Evolutionary conservation across 1,284 basidiomycete species (phyloP).

Genomic region (Naganishia liquefaciens): DNA sequence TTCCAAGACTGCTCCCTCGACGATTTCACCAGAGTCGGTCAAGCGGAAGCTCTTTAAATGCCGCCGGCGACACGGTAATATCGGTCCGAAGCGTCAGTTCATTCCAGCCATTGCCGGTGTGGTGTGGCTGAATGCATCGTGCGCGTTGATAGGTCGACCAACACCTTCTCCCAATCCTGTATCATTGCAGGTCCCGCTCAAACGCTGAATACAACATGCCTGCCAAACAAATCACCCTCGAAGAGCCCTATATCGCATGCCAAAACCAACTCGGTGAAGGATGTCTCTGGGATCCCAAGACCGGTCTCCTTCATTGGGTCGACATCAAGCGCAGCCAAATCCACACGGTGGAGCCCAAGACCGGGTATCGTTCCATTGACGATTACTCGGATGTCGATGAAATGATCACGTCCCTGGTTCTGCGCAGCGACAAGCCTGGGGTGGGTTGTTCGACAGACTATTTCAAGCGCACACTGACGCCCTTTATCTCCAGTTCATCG

Average conservation of each 20-base stretch:
- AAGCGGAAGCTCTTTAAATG: background rate
- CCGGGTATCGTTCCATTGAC: constrained; percentile 40
- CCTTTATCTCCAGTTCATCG: constrained; percentile 38
- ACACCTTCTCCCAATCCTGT: too few species aligned
- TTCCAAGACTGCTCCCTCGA: too few species aligned
- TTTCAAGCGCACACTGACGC: background rate
- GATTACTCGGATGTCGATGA: constrained; percentile 41
- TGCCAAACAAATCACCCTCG: constrained; percentile 37
- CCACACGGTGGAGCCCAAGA: constrained; percentile 47
- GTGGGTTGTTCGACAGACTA: constrained; percentile 33
- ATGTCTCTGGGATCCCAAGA: constrained; percentile 48
- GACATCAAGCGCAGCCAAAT: constrained; percentile 47
- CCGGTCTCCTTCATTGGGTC: constrained; percentile 48
- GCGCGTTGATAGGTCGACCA: background rate
- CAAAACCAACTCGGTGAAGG: constrained; percentile 50
- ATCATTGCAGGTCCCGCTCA: background rate
- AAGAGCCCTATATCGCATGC: constrained; percentile 42
- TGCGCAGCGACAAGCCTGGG: constrained; percentile 39
- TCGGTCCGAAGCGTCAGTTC: constrained; percentile 6
- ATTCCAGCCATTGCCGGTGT: background rate
- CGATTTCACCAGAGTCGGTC: background rate
- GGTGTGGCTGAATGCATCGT: background rate
- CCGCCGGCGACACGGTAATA: constrained; percentile 6
- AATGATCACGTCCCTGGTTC: constrained; percentile 42
- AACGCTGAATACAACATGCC: background rate